Percentiles rank a stretch among this genome's conserved stretches.
phyloP scores from a whole-genome alignment of 2,329 filamentous ascomycete genomes.

The Leptographium flavum region DNA sequence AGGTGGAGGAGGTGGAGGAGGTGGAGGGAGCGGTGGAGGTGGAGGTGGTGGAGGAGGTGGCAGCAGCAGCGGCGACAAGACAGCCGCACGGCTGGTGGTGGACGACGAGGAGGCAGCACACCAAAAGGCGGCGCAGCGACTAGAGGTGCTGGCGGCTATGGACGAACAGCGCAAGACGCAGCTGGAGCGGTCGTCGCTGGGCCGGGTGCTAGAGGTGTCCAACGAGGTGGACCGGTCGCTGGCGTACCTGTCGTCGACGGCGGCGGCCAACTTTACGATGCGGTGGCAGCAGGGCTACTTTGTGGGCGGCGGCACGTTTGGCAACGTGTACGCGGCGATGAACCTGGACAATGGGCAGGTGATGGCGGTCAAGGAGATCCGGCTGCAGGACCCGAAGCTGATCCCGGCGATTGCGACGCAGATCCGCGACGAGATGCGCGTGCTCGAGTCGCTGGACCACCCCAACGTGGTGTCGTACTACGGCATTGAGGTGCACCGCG shows the following conservation, averaged over 20 bases:
- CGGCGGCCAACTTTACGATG: conserved; percentile 88
- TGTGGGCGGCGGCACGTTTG: conserved; percentile 91
- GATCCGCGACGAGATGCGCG: conserved; percentile 94
- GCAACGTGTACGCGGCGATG: conserved; percentile 93
- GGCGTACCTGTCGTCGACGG: conserved; percentile 83
- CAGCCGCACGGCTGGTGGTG: conserved; percentile 18
- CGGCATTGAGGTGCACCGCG: conserved; percentile 92
- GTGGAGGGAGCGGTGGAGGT: too few species aligned
- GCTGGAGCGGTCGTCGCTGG: conserved; percentile 74
- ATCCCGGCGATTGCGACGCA: conserved; percentile 89
- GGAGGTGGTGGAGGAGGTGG: not conserved
- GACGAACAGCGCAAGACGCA: conserved; percentile 67
- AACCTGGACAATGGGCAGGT: conserved; percentile 90
- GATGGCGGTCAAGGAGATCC: conserved; percentile 98
- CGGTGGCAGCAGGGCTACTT: conserved; percentile 99
- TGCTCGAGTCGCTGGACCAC: conserved; percentile 88
- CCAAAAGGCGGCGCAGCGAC: conserved; percentile 60
- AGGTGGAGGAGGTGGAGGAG: not conserved
- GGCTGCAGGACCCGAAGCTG: conserved; percentile 87
- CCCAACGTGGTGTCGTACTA: conserved; percentile 97
- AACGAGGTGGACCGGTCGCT: conserved; percentile 94
- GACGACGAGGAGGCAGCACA: conserved; percentile 77
- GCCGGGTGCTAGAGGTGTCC: conserved; percentile 80
- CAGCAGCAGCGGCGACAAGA: not conserved
- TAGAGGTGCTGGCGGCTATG: conserved; percentile 58